phyloP scores from a whole-genome alignment of 2,329 filamentous ascomycete species.

The Colletotrichum musicola region DNA sequence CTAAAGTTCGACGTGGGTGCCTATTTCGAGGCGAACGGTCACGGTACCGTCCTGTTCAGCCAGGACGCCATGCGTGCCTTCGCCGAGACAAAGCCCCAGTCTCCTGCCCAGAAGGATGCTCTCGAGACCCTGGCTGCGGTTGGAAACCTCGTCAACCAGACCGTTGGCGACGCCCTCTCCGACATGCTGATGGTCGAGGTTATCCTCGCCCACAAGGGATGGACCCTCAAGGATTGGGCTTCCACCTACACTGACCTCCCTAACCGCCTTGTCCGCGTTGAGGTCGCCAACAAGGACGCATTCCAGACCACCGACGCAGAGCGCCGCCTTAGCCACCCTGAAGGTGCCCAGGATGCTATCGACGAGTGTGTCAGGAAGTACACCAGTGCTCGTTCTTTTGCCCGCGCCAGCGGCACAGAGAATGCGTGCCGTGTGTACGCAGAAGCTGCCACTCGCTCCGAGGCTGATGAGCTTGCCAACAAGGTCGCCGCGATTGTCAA shows the following conservation, averaged over 20 bases:
- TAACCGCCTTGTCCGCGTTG: constrained; percentile 93
- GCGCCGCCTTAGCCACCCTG: constrained; percentile 83
- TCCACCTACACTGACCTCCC: constrained; percentile 93
- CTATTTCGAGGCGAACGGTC: constrained; percentile 98
- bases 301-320: constrained; percentile 96
- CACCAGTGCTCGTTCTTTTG: constrained; percentile 89
- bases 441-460: constrained; percentile 88
- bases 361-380: constrained; percentile 92
- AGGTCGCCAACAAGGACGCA: constrained; percentile 87
- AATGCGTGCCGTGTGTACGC: constrained; percentile 97
- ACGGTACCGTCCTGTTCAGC: constrained; percentile 96
- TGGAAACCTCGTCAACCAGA: constrained; percentile 96
- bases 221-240: constrained; percentile 92
- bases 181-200: constrained; percentile 97
- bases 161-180: constrained; percentile 94
- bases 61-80: constrained; percentile 84
- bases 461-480: constrained; percentile 90
- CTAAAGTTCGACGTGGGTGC: constrained; percentile 95
- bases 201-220: constrained; percentile 94
- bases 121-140: constrained; percentile 87
- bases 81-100: constrained; percentile 83
- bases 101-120: constrained; percentile 90
- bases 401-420: constrained; percentile 92
- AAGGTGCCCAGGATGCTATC: constrained; percentile 85
- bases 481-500: constrained; percentile 84